Conservation (phyloP, 1,284 basidiomycete species). For the Ganoderma lingzhi region DNA sequence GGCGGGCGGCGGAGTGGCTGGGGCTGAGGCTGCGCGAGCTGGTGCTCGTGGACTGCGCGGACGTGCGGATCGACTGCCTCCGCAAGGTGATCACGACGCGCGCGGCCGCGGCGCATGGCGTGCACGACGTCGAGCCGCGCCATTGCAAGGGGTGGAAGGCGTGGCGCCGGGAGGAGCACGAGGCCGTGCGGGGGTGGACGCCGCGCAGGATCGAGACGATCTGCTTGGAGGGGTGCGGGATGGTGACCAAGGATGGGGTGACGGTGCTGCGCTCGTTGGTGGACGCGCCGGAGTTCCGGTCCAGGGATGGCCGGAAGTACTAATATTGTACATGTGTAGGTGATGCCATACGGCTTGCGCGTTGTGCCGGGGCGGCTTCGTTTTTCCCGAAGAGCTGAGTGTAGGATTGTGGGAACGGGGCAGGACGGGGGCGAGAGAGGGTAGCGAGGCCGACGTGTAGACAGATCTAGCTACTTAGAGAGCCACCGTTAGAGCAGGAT, state of each 20-base stretch:
- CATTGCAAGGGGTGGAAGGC: background rate
- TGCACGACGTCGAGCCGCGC: background rate
- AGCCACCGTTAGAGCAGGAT: no score
- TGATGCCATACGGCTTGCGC: no score
- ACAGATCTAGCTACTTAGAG: no score
- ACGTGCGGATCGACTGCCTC: slow-evolving; percentile 9
- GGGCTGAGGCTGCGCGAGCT: background rate
- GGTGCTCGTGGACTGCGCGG: background rate
- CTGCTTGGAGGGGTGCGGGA: background rate
- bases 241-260: background rate
- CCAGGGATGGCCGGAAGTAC: background rate
- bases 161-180: background rate
- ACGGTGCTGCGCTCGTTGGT: background rate
- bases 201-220: background rate
- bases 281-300: background rate
- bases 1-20: background rate
- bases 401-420: no score
- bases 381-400: no score
- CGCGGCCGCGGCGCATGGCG: background rate
- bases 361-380: background rate
- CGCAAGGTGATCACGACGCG: background rate
- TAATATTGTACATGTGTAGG: no score
- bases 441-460: no score
- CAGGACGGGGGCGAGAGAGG: no score
- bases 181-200: background rate